Evolutionary conservation across 768 basidiomycete genomes (phyloP).

Genomic region (Phaeolepiota aurea): DNA sequence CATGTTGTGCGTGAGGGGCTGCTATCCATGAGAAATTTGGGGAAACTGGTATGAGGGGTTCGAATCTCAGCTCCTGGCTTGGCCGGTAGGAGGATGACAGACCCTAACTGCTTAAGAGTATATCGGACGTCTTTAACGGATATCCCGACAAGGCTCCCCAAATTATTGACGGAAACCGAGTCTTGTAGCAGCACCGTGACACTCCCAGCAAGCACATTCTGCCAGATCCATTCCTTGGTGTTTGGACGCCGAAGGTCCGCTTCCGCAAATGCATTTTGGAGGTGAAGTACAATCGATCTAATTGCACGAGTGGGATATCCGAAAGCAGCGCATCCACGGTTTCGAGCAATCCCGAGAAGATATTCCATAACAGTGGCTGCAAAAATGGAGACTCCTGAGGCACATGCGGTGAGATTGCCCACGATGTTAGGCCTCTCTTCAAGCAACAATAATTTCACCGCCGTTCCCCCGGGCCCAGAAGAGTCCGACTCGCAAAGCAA

Average conservation of each 20-base stretch:
- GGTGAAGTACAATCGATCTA: neutral
- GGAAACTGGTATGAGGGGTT: neutral
- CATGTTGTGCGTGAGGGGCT: neutral
- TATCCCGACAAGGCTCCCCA: neutral
- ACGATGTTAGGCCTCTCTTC: neutral
- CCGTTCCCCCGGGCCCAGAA: too few relatives aligned
- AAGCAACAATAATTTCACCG: too few relatives aligned
- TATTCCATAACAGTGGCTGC: neutral
- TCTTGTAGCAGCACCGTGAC: neutral
- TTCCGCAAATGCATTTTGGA: neutral
- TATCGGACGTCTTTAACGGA: neutral
- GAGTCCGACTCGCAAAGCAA: too few relatives aligned
- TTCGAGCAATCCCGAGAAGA: neutral
- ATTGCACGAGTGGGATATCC: neutral
- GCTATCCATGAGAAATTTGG: neutral
- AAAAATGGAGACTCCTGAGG: neutral
- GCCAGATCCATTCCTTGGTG: neutral
- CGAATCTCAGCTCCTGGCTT: neutral
- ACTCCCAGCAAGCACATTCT: neutral
- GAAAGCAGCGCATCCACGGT: neutral
- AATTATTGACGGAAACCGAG: neutral
- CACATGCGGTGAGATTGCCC: neutral
- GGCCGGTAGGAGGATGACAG: neutral
- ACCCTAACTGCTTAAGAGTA: neutral
- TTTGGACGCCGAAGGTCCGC: neutral